Evolutionary conservation across 345 rosid species (phyloP), one percentile per base, ranked within the genome.

Genomic region (Eucalyptus cloeziana): DNA sequence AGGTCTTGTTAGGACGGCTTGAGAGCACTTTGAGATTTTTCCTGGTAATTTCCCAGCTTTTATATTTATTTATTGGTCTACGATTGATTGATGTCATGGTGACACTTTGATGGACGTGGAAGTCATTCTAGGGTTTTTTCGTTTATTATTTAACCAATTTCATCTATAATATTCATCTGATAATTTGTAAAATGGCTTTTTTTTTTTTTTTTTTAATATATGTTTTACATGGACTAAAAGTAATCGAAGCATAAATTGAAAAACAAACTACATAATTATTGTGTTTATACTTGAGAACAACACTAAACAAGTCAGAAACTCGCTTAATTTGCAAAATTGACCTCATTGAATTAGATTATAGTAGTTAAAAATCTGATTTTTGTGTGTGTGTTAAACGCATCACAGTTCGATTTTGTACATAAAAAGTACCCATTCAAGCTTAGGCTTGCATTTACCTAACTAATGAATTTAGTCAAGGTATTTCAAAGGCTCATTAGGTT

Each of bases 301-400:
- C 13, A 0, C 4, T 19, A 71, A 71, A 33, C 7, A 71, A 37
- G 25, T 37, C 45, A 17, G 7, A 33, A 37, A 71, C 25, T 19
- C 4, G 25, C 11, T 71, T 71, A 33, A 33, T 17, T 31, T 17
- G 80, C 21, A 69, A 33, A 33, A 12, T 69, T 69, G 19, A 33
- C 24, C 40, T 10, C 44, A 69, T 69, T 0, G 2, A 31, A 69
- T 69, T 31, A 37, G 43, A 10, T 69, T 16, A 33, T 17, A 17
- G 80, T 31, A 21, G 24, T 69, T 31, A 8, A 33, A 16, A 69
- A 69, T 69, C 6, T 33, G 2, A 31, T 5, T 16, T 67, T 16
- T 31, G 3, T 31, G 24, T 1, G 80, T 1, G 7, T 43, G 19
- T 69, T 31, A 31, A 21, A 19, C 13, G 0, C 3, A 3, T 33